Base-by-base conservation (phyloP, 805 yeast genomes). In the Alloascoidea hylecoeti region DNA sequence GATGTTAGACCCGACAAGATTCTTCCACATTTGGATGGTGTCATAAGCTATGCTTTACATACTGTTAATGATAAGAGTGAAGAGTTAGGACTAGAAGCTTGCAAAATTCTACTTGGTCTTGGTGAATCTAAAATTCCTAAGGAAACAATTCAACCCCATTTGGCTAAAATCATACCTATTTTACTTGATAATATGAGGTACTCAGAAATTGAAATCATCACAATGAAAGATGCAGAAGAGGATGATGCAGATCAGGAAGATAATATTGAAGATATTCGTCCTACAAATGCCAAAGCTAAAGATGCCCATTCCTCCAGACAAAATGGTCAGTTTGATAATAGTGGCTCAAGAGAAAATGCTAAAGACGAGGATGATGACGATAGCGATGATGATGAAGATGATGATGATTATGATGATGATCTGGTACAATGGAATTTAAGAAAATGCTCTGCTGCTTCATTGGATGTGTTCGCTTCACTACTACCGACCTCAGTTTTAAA, bases 371-470 rank as follows among this genome's bases (percentile, higher is more conserved):
- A 60, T 28, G 66, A 58, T 16, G 74, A 68, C 5, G 75, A 68
- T 13, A 77, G 72, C 33, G 77, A 68, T 18, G 79, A 70, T 12
- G 83, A 72, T 13, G 84, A 73, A 17, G 89, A 75, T 18, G 92
- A 77, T 6, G 88, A 74, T 18, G 85, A 74, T 36, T 81, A 71
- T 38, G 80, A 69, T 36, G 78, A 69, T 39, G 75, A 70, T 28
- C 67, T 75, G 35, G 73, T 77, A 27, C 84, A 76, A 48, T 92
- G 98, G 98, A 85, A 78, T 49, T 59, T 92, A 41, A 70, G 98
- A 50, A 89, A 89, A 58, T 89, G 97, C 56, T 69, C 95, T 3
- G 97, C 97, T 2, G 92, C 96, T 3, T 80, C 96, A 0, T 64
- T 92, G 34, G 98, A 92, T 53, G 70, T 78, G 1, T 59, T 92